phyloP scores from a whole-genome alignment of 768 basidiomycete genomes.

The Glaciozyma antarctica region DNA sequence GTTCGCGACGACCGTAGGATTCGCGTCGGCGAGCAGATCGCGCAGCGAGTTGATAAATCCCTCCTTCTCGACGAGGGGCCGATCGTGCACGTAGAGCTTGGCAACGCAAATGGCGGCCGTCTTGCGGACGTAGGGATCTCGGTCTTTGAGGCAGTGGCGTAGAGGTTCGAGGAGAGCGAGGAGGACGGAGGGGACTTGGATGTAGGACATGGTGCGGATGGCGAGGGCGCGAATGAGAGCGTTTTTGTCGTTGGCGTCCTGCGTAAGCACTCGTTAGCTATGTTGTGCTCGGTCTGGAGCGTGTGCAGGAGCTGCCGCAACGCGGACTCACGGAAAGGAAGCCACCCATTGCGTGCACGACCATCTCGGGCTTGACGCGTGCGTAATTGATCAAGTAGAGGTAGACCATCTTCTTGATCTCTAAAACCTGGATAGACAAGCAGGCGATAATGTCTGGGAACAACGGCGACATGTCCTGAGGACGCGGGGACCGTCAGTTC shows the following conservation, averaged over 20 bases:
- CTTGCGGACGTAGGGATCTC: slow-evolving; percentile 96
- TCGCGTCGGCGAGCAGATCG: slow-evolving; percentile 82
- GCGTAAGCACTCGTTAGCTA: slow-evolving; percentile 19
- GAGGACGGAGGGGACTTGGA: slow-evolving; percentile 75
- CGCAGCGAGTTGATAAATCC: slow-evolving; percentile 85
- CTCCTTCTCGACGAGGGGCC: slow-evolving; percentile 71
- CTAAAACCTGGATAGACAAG: slow-evolving; percentile 83
- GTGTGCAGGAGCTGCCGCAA: slow-evolving; percentile 1
- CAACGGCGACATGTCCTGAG: slow-evolving; percentile 52
- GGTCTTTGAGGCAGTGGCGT: slow-evolving; percentile 81
- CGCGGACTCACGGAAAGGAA: slow-evolving; percentile 62
- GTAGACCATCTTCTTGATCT: slow-evolving; percentile 79
- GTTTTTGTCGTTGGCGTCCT: slow-evolving; percentile 95
- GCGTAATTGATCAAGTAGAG: slow-evolving; percentile 96
- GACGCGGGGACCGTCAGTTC: slow-evolving; percentile 13
- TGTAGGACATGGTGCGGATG: slow-evolving; percentile 98
- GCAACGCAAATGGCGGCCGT: slow-evolving; percentile 97
- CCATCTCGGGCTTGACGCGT: slow-evolving; percentile 82
- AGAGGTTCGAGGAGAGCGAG: slow-evolving; percentile 80
- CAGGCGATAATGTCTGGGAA: slow-evolving; percentile 95
- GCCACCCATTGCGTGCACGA: slow-evolving; percentile 79
- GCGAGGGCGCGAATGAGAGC: slow-evolving; percentile 93
- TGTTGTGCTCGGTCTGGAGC: neutral
- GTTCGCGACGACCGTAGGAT: slow-evolving; percentile 95
- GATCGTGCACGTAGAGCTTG: slow-evolving; percentile 84